Percentiles rank a stretch among this genome's conserved stretches.
Conservation (phyloP, 2,329 filamentous ascomycete genomes). For the Paraconiothyrium brasiliense region DNA sequence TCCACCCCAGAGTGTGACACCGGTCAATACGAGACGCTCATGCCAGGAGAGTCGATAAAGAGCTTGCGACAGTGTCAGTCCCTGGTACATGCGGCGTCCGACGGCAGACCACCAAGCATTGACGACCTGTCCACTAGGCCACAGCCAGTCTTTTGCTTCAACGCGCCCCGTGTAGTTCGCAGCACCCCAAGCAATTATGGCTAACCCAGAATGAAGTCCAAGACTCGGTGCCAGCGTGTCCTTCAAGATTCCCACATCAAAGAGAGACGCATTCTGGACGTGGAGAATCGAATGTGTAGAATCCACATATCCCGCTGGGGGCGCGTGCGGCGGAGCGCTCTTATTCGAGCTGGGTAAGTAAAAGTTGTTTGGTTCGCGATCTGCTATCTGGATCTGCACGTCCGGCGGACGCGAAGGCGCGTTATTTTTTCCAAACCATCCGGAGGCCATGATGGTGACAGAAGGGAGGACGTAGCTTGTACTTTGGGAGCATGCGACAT, state of each 20-base stretch:
- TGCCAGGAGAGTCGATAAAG: slow-evolving; percentile 61
- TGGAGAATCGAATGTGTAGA: slow-evolving; percentile 45
- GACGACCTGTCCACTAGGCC: slow-evolving; percentile 63
- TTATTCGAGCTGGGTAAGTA: slow-evolving; percentile 41
- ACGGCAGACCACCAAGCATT: slow-evolving; percentile 71
- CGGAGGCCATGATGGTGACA: slow-evolving; percentile 33
- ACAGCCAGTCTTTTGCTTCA: slow-evolving; percentile 69
- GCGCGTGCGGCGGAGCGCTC: slow-evolving; percentile 21
- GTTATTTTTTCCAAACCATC: slow-evolving; percentile 39
- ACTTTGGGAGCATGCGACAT: slow-evolving; percentile 12
- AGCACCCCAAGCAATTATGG: slow-evolving; percentile 61
- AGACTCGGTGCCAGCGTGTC: slow-evolving; percentile 65
- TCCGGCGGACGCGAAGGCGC: slow-evolving; percentile 37
- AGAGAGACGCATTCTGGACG: slow-evolving; percentile 41
- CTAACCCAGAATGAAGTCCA: slow-evolving; percentile 62
- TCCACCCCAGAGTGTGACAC: slow-evolving; percentile 67
- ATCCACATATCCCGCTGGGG: slow-evolving; percentile 31
- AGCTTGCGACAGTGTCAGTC: slow-evolving; percentile 58
- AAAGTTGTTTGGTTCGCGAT: slow-evolving; percentile 44
- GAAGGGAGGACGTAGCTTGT: slow-evolving; percentile 15
- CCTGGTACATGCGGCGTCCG: slow-evolving; percentile 60
- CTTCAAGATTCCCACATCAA: slow-evolving; percentile 61
- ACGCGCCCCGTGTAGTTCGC: slow-evolving; percentile 63
- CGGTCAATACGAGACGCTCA: slow-evolving; percentile 64
- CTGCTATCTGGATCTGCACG: slow-evolving; percentile 42